phyloP scores from a whole-genome alignment of 2,329 filamentous ascomycete genomes.

The Pseudogymnoascus sp. region DNA sequence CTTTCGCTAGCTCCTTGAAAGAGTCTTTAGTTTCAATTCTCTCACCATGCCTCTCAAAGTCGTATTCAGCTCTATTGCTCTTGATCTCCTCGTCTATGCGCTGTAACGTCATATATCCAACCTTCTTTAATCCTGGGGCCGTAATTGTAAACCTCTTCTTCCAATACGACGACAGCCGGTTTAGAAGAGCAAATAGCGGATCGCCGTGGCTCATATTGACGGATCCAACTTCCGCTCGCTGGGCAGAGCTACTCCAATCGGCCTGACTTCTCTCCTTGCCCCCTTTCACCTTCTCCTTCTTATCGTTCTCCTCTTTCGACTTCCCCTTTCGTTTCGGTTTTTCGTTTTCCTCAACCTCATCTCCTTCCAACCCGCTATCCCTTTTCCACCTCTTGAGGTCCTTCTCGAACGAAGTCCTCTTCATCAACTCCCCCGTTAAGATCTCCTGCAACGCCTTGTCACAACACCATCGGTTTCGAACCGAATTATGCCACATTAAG shows the following conservation, averaged over 20 bases:
- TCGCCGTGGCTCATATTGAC: conserved; percentile 79
- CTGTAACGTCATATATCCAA: conserved; percentile 77
- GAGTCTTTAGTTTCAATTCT: conserved; percentile 58
- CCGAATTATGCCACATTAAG: conserved; percentile 81
- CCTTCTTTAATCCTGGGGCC: conserved; percentile 76
- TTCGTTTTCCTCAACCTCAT: conserved; percentile 36
- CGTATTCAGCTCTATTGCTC: conserved; percentile 53
- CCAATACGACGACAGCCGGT: conserved; percentile 78
- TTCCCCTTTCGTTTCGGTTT: conserved; percentile 32
- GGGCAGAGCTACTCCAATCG: conserved; percentile 69
- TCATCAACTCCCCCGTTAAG: conserved; percentile 66
- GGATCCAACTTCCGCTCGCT: conserved; percentile 61
- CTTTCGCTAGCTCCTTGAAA: conserved; percentile 63
- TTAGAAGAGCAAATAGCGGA: conserved; percentile 70
- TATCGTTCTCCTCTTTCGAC: conserved; percentile 30
- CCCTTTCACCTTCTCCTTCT: conserved; percentile 30
- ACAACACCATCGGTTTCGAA: conserved; percentile 79
- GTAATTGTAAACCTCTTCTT: conserved; percentile 73
- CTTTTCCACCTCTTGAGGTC: conserved; percentile 69
- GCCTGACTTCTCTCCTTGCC: conserved; percentile 39
- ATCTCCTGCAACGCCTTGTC: conserved; percentile 69
- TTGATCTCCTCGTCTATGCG: conserved; percentile 68
- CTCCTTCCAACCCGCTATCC: conserved; percentile 51
- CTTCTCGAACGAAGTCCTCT: conserved; percentile 51
- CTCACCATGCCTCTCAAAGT: conserved; percentile 68